Evolutionary conservation across 73 alveolate genomes (phyloP), one percentile per base, ranked within the genome.

Genomic region (Stentor coeruleus): DNA sequence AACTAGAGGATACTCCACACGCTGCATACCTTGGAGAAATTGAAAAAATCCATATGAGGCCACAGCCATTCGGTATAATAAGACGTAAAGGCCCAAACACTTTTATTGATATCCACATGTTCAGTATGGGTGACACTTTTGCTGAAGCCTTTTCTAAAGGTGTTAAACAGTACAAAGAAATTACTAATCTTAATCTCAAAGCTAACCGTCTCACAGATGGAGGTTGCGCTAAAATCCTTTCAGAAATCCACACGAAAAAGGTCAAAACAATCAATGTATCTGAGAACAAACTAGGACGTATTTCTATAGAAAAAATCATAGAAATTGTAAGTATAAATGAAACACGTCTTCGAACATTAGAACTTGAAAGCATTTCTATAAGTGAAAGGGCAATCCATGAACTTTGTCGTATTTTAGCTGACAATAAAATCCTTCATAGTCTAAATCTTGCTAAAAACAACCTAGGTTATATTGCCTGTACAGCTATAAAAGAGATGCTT

Each of bases 81-180:
- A 75, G 83, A 2, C 33, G 83, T 20, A 40, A 2, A 1, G 83
- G 83, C 30, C 83, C 83, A 0, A 39, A 38, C 26, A 75, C n/a
- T 75, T 26, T 26, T 35, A 26, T 75, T 15, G 72, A 75, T 40
- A 75, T 75, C 26, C 74, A 75, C 2, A 20, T 15, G 2, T 75
- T 0, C 31, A 40, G 83, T 35, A 75, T 75, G 72, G 83, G 83
- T 15, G 83, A 75, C 39, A 14, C 28, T 15, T 75, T 37, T 3
- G 83, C 83, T 75, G 72, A 38, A 14, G 83, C 83, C 38, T 75
- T 75, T 75, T 37, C 72, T 75, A n/a, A 37, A 39, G 72, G 83
- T n/a, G 77, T 75, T 14, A 28, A 75, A 39, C 83, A 75, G 35
- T 15, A 20, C 31, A 37, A 37, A n/a, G 59, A n/a, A 75, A 1